Evolutionary conservation across 1,284 basidiomycete species (phyloP), one percentile per base, ranked within the genome.

Genomic region (Ustanciosporium gigantosporum): DNA sequence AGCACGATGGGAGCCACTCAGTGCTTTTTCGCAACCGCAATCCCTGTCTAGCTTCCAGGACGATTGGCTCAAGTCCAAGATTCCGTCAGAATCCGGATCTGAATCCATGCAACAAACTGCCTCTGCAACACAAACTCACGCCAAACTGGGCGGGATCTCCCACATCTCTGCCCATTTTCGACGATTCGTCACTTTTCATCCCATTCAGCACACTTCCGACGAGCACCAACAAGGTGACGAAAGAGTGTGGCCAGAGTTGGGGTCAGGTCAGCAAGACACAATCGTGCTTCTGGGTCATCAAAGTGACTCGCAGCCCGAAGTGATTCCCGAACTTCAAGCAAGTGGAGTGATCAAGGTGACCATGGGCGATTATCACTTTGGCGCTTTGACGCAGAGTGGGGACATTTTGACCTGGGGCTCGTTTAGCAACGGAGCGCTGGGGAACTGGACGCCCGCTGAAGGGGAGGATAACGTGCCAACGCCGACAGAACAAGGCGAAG

Each of bases 361-460:
- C 8, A 82, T 91, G 36, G 92, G 92, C 4, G 91, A 95, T 78
- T 93, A 91, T 77, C 91, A 95, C 80, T 86, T 82, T 68, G 88
- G 86, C 21, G 91, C 92, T 0, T 81, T 95, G 56, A 91, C 90
- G 1, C 81, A 84, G 31, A 78, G 82, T 21, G 92, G 91, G 13
- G 84, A 86, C 64, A 81, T 94, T 20, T 81, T 88, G 31, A 88
- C 90, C 5, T 96, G 91, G 91, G 92, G 92, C 14, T 70, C 80
- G 31, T 90, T 86, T 76, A 86, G 85, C 17, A 78, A 80, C 24
- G 91, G 91, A 19, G 90, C 90, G 3, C 81, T 93, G 29, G 91
- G 91, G 1, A 82, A 92, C 2, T 90, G 90, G 14, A 16, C 32
- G 1, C 51, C 52, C 2, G 49, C 35, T 14, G 21, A 4, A 25